Evolutionary conservation across 257 asterid species (phyloP).

Genomic region (Handroanthus guayacan): DNA sequence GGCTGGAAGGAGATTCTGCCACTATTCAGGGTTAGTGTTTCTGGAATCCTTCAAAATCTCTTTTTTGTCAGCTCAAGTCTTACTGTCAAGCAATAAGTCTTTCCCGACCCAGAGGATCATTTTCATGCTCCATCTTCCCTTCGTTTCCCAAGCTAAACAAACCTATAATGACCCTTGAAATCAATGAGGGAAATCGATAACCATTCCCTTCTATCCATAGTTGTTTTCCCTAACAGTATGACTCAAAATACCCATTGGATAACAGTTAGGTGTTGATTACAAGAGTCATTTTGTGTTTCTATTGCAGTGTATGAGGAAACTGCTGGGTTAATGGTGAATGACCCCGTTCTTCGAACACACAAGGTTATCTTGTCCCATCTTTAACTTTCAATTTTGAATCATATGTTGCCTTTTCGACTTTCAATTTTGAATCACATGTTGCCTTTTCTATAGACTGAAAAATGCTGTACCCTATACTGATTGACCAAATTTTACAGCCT

Average conservation of each 20-base stretch:
- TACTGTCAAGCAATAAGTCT: constrained; percentile 10
- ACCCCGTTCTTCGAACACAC: constrained; percentile 95
- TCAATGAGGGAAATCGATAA: constrained; percentile 1
- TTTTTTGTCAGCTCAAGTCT: constrained; percentile 17
- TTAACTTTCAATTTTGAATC: constrained; percentile 17
- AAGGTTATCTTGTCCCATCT: constrained; percentile 58
- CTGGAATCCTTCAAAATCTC: background rate
- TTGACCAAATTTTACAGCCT: constrained; percentile 62
- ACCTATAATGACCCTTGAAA: constrained; percentile 10
- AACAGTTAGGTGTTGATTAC: constrained; percentile 10
- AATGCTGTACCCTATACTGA: background rate
- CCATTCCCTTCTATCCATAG: background rate
- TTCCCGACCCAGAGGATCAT: background rate
- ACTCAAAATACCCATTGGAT: background rate
- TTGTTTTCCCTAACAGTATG: background rate
- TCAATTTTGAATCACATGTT: constrained; percentile 3
- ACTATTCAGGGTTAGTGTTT: constrained; percentile 83
- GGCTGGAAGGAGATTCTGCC: constrained; percentile 99
- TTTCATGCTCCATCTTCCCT: background rate
- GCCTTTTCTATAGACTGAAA: constrained; percentile 1
- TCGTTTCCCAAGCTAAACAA: background rate
- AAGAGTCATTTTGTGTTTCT: constrained; percentile 25
- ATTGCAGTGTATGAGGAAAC: constrained; percentile 96
- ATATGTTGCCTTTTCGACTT: background rate
- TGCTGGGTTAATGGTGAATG: constrained; percentile 94